phyloP scores from a whole-genome alignment of 2,329 filamentous ascomycete genomes.

The Stemphylium lycopersici region DNA sequence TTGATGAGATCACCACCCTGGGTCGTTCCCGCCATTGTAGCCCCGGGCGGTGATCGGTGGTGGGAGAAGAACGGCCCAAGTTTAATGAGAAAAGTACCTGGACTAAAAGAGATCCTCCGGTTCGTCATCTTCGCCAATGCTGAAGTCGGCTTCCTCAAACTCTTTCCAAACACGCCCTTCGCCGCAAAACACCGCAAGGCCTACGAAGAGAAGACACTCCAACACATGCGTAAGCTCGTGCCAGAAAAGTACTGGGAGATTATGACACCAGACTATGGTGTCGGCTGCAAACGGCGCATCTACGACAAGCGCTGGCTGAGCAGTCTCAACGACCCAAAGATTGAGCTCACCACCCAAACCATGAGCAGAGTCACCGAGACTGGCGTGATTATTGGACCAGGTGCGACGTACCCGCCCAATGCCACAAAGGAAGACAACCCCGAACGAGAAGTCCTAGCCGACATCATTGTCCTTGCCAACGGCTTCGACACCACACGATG shows the following conservation, averaged over 20 bases:
- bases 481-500: constrained; percentile 65
- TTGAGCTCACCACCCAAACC: constrained; percentile 60
- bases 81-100: constrained; percentile 58
- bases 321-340: constrained; percentile 59
- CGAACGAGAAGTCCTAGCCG: constrained; percentile 58
- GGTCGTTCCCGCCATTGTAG: constrained; percentile 53
- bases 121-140: constrained; percentile 53
- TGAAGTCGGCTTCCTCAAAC: constrained; percentile 54
- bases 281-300: constrained; percentile 70
- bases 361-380: constrained; percentile 57
- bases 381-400: constrained; percentile 60
- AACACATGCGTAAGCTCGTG: constrained; percentile 56
- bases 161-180: constrained; percentile 52
- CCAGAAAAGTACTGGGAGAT: constrained; percentile 67
- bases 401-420: constrained; percentile 53
- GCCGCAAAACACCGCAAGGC: constrained; percentile 48
- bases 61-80: constrained; percentile 57
- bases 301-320: constrained; percentile 64
- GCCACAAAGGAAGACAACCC: constrained; percentile 42
- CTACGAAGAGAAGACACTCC: constrained; percentile 53
- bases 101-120: constrained; percentile 55
- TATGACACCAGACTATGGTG: constrained; percentile 65
- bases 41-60: constrained; percentile 48
- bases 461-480: constrained; percentile 67
- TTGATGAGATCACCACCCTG: constrained; percentile 65